Percentiles rank a stretch among this genome's conserved stretches.
Conservation (phyloP, 129 eudicot genomes). For the Sambucus nigra region DNA sequence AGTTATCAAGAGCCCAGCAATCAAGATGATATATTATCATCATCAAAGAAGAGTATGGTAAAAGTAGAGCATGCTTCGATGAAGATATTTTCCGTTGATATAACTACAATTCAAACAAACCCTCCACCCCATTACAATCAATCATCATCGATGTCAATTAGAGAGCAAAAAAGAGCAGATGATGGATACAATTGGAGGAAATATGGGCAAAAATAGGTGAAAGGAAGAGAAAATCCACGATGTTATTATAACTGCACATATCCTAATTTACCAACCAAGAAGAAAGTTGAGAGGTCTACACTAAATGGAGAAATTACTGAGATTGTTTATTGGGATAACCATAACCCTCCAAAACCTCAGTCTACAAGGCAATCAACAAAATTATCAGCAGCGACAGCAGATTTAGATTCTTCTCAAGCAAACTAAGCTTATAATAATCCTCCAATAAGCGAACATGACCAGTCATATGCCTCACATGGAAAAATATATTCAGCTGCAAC, state of each 20-base stretch:
- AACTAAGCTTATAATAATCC: constrained; percentile 20
- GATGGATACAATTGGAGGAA: constrained; percentile 90
- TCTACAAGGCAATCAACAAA: constrained; percentile 52
- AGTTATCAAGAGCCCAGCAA: constrained; percentile 32
- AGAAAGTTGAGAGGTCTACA: constrained; percentile 58
- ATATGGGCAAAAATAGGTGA: constrained; percentile 85
- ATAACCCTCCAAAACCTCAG: constrained; percentile 77
- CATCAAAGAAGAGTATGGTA: background rate
- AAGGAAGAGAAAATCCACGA: constrained; percentile 88
- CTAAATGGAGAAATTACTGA: constrained; percentile 81
- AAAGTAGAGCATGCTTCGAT: constrained; percentile 25
- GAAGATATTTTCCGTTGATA: constrained; percentile 46
- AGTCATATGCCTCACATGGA: constrained; percentile 38
- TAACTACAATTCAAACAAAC: constrained; percentile 34
- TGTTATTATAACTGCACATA: too few species aligned
- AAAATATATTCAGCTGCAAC: constrained; percentile 59
- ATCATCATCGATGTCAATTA: constrained; percentile 16
- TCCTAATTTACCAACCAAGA: constrained; percentile 66
- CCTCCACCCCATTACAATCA: constrained; percentile 15
- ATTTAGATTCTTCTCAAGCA: constrained; percentile 29
- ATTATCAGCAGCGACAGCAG: too few species aligned
- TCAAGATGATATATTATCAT: constrained; percentile 9
- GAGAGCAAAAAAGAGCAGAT: constrained; percentile 42
- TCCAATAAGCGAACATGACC: constrained; percentile 29
- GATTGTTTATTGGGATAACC: constrained; percentile 74